Evolutionary conservation across 73 alveolate genomes (phyloP).

Genomic region (Effrenium voratum): DNA sequence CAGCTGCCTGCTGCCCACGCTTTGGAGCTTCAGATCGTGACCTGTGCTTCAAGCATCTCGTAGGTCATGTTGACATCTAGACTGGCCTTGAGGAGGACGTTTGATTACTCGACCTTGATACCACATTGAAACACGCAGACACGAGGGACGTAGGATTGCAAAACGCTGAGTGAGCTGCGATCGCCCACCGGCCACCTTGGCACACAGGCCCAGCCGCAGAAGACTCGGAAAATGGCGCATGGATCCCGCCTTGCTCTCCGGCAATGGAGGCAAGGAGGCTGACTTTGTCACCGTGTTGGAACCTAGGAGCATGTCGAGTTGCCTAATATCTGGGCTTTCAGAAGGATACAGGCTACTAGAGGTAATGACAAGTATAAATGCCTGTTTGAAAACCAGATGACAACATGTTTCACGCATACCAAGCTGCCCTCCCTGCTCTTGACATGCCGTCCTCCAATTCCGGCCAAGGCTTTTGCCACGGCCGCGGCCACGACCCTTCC

Average conservation of each 20-base stretch:
- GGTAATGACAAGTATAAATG: no score
- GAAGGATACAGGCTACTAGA: no score
- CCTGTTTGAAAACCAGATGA: no score
- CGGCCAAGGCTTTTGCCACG: no score
- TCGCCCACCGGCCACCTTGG: neutral
- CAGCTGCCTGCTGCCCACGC: conserved; percentile 48
- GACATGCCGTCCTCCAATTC: no score
- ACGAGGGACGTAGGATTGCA: neutral
- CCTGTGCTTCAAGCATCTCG: neutral
- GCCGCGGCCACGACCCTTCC: no score
- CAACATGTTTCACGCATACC: no score
- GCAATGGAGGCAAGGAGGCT: conserved; percentile 83
- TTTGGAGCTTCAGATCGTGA: conserved; percentile 90
- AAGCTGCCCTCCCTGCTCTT: no score
- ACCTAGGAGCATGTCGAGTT: no score
- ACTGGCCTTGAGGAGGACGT: neutral
- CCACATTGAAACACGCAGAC: neutral
- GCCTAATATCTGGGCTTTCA: no score
- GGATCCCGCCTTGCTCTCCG: conserved; percentile 46
- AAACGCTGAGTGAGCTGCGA: neutral
- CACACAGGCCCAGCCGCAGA: neutral
- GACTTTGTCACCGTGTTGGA: conserved; percentile 73
- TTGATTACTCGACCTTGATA: neutral
- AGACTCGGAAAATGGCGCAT: neutral
- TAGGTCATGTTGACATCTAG: neutral